A percentile compares a stretch with the other conserved stretches of the same genome.
phyloP scores from a whole-genome alignment of 2,329 filamentous ascomycete species.

The Akanthomyces muscarius region DNA sequence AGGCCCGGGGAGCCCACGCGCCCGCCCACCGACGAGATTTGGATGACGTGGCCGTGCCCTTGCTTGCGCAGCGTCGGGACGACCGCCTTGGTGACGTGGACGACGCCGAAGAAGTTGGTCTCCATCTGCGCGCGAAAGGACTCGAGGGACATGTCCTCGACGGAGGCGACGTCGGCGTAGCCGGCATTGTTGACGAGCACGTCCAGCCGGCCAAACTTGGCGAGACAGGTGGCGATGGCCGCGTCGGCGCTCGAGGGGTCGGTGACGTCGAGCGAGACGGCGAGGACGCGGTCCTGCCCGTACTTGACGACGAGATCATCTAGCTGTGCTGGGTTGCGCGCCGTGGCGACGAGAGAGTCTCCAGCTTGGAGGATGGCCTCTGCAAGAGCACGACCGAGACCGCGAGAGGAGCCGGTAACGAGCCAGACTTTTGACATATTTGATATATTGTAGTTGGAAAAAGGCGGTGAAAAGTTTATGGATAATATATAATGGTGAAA shows the following conservation, averaged over 20 bases:
- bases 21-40: slow-evolving; percentile 38
- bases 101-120: slow-evolving; percentile 55
- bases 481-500: background rate
- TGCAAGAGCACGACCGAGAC: slow-evolving; percentile 42
- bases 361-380: slow-evolving; percentile 35
- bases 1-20: slow-evolving; percentile 32
- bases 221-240: slow-evolving; percentile 34
- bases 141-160: slow-evolving; percentile 47
- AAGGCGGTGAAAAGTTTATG: too few relatives aligned
- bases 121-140: slow-evolving; percentile 53
- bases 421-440: slow-evolving; percentile 38
- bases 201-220: slow-evolving; percentile 53
- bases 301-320: slow-evolving; percentile 34
- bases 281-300: slow-evolving; percentile 40
- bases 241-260: slow-evolving; percentile 38
- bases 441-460: background rate
- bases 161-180: slow-evolving; percentile 49
- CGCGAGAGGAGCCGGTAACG: slow-evolving; percentile 45
- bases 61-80: slow-evolving; percentile 32
- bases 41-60: slow-evolving; percentile 32
- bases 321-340: slow-evolving; percentile 35
- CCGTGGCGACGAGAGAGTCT: slow-evolving; percentile 43
- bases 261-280: slow-evolving; percentile 48
- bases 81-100: slow-evolving; percentile 47
- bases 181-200: slow-evolving; percentile 60